These are phyloP conservation scores for Pachysolen tannophilus DNA, from an alignment of 805 yeast genomes.

Conservation along the genomic window DNA sequence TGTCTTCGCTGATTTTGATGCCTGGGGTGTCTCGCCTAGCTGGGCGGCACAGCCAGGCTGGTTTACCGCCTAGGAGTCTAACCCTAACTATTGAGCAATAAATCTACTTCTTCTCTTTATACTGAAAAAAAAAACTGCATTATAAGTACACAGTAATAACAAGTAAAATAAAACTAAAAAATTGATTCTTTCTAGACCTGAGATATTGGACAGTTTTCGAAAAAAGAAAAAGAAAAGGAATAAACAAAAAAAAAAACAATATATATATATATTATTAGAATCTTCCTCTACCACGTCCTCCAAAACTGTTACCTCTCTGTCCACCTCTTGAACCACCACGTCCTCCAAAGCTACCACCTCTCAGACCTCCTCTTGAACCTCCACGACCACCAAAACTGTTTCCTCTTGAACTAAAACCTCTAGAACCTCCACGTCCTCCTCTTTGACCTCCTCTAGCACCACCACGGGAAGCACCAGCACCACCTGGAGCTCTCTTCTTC, in stretches of 20 bases:
- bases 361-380: constrained; percentile 34
- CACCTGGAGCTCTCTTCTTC: constrained; percentile 55
- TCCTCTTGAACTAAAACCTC: constrained; percentile 33
- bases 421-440: constrained; percentile 30
- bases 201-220: no score
- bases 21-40: no score
- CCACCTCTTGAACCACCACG: constrained; percentile 31
- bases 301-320: constrained; percentile 36
- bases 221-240: background rate
- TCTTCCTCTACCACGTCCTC: constrained; percentile 30
- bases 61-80: no score
- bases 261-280: constrained; percentile 8
- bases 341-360: constrained; percentile 35
- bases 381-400: constrained; percentile 28
- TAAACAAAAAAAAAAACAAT: background rate
- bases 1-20: no score
- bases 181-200: no score
- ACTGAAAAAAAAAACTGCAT: no score
- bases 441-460: constrained; percentile 30
- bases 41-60: no score
- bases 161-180: no score
- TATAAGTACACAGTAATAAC: no score
- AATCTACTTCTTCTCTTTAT: no score
- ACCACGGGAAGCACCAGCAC: constrained; percentile 39
- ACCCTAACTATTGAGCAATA: no score